Conservation (phyloP, 2,329 filamentous ascomycete genomes). For the Phaeoacremonium minimum region DNA sequence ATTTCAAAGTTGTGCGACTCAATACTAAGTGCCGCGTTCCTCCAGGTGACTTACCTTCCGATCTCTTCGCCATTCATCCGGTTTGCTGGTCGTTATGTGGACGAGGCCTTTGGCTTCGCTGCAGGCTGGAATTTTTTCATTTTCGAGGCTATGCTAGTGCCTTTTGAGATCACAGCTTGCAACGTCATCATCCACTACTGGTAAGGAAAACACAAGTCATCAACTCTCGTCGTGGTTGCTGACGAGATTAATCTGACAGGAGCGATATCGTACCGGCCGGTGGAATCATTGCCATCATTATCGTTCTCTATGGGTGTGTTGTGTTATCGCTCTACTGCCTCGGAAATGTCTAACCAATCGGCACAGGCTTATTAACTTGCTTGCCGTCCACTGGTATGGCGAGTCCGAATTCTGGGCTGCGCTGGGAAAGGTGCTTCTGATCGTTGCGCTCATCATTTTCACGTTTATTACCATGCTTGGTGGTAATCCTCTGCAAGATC, state of each 20-base stretch:
- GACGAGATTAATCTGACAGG: background rate
- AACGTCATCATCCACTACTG: constrained; percentile 61
- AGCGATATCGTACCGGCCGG: constrained; percentile 44
- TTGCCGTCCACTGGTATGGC: constrained; percentile 71
- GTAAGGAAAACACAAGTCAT: constrained; percentile 31
- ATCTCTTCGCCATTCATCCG: constrained; percentile 76
- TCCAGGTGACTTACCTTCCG: constrained; percentile 59
- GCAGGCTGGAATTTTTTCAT: constrained; percentile 73
- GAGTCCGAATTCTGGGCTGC: constrained; percentile 75
- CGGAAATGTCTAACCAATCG: constrained; percentile 12
- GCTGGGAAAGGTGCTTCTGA: constrained; percentile 67
- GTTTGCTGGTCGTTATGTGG: constrained; percentile 71
- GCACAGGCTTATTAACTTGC: constrained; percentile 56
- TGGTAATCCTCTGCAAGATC: constrained; percentile 69
- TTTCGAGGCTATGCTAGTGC: constrained; percentile 63
- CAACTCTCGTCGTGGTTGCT: background rate
- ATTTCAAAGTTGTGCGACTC: no score
- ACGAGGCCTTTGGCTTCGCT: constrained; percentile 70
- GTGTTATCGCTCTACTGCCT: constrained; percentile 9
- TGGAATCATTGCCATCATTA: constrained; percentile 54
- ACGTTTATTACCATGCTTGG: constrained; percentile 82
- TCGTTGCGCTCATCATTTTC: constrained; percentile 67
- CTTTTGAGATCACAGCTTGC: constrained; percentile 64
- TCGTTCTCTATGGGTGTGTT: constrained; percentile 42
- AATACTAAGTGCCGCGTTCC: background rate